Base-by-base conservation (phyloP, 2,329 filamentous ascomycete genomes). In the Diaporthe sp. region DNA sequence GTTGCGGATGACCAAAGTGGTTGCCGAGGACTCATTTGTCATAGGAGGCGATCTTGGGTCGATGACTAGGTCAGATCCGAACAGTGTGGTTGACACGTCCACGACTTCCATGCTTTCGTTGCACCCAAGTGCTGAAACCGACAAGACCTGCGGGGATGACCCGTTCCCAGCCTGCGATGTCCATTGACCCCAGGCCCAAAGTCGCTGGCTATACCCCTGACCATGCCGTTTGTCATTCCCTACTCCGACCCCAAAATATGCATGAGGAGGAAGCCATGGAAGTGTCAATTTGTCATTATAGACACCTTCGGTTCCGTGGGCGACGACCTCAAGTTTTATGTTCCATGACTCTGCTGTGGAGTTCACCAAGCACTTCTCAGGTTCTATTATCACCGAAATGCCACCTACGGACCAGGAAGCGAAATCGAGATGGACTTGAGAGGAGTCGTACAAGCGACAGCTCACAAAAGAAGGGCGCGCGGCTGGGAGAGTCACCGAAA, bases 161-260 rank as follows among this genome's bases (percentile, higher is more conserved):
- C 55, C 33, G 15, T 7, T 15, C 25, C 28, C 40, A 5, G 17
- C 4, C 12, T 33, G 4, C 22, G 33, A 40, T 58, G 55, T 15
- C 55, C 55, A 58, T 33, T 12, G 55, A 33, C 55, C 55, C 55
- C 55, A 58, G 55, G 10, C 55, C 54, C 55, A 58, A 12, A 58
- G 55, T n/a, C 55, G 38, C 33, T 58, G 55, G 12, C 55, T 58
- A 22, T 22, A 58, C 5, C 55, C 33, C 3, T 17, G 17, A n/a
- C 12, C 22, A 17, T 3, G 0, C 22, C 22, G 3, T 1, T 0
- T 8, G 17, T 28, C 3, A 15, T 4, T n/a, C 15, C 17, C 55
- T 58, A 3, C 55, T 3, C 33, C 55, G 40, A 4, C 55, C 22
- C 4, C 55, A 15, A 58, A 58, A n/a, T 58, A 40, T n/a, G 33